Percentiles rank a stretch among this genome's conserved stretches.
These are phyloP conservation scores for Fusarium neocosmosporiellum DNA, from an alignment of 2,329 filamentous ascomycete genomes.

Conservation along the genomic window DNA sequence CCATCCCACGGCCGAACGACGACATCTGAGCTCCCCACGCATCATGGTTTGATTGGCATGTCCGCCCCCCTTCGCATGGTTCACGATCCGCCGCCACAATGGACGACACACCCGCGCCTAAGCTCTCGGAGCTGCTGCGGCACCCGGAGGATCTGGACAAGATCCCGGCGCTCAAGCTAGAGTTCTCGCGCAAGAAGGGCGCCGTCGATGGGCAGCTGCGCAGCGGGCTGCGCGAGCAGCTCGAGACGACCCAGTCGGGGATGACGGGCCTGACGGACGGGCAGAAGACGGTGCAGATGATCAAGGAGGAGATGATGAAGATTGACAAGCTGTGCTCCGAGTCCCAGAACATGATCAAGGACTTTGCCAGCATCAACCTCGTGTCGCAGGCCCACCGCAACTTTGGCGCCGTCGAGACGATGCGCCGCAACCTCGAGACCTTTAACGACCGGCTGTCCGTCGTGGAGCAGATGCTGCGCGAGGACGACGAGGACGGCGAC, in stretches of 20 bases:
- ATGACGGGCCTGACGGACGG: slow-evolving; percentile 91
- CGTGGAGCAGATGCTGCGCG: slow-evolving; percentile 81
- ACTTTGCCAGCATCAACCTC: slow-evolving; percentile 92
- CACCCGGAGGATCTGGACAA: slow-evolving; percentile 98
- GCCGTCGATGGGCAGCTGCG: slow-evolving; percentile 92
- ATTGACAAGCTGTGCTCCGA: slow-evolving; percentile 98
- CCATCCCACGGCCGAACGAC: not conserved
- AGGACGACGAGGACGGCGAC: slow-evolving; percentile 87
- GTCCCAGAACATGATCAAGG: slow-evolving; percentile 95
- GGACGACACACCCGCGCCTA: slow-evolving; percentile 74
- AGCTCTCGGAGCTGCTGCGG: slow-evolving; percentile 91
- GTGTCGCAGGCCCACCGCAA: slow-evolving; percentile 96
- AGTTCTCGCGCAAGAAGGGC: slow-evolving; percentile 94
- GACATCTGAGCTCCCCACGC: slow-evolving; percentile 2
- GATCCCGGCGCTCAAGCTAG: slow-evolving; percentile 86
- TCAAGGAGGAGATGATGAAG: slow-evolving; percentile 98
- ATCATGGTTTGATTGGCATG: slow-evolving; percentile 45
- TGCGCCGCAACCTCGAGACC: slow-evolving; percentile 89
- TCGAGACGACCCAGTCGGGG: slow-evolving; percentile 92
- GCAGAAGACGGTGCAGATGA: slow-evolving; percentile 89
- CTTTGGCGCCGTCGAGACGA: slow-evolving; percentile 92
- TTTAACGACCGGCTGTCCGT: slow-evolving; percentile 82
- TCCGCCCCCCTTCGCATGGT: slow-evolving; percentile 35
- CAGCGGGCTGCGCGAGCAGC: slow-evolving; percentile 87
- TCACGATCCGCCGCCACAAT: slow-evolving; percentile 43